Base-by-base conservation (phyloP, 2,329 filamentous ascomycete genomes). In the Aspergillus hortae region DNA sequence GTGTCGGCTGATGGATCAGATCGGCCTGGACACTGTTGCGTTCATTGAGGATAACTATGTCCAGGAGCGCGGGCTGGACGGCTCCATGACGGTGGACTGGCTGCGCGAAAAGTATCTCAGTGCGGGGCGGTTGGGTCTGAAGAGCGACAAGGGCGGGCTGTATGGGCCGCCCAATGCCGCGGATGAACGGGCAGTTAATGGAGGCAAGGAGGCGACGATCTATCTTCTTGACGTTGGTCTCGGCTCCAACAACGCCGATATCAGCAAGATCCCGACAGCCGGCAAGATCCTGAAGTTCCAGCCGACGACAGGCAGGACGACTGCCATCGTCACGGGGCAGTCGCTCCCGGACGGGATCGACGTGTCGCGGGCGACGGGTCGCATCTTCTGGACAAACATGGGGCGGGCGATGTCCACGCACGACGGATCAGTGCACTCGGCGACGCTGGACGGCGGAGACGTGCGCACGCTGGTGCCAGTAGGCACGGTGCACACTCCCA, bases 41-140 rank as follows among this genome's bases (percentile, higher is more conserved):
- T 72, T 77, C 51, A 81, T 82, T 49, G 79, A 83, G 53, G 62
- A 78, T 30, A 75, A 80, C 55, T 82, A 82, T 55, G 69, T 81
- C 51, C 57, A 72, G 2, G 78, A 82, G 56, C 73, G 77, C 2
- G 67, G 69, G 0, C 63, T 80, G 0, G 57, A 67, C 2, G 54
- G 61, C 0, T 56, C 55, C 3, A 61, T 67, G 7, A 73, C 76
- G 0, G 68, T 79, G 3, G 67, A 78, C 46, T 81, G 68, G 61
- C 63, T 82, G 6, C 65, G 72, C 3, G 62, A 67, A 11, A 65
- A 75, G 14, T 82, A 76, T 57, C 63, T 82, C 47, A 61, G 73
- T 9, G 54, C 75, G 23, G 77, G 77, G 3, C 74, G 68, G n/a
- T 63, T 81, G 0, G 80, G 79, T 1, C 44, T 44, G 11, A 64